A percentile compares a stretch with the other conserved stretches of the same genome.
Evolutionary conservation across 192 early-diverging fungal species (phyloP).

Genomic region (Allomyces macrogynus): DNA sequence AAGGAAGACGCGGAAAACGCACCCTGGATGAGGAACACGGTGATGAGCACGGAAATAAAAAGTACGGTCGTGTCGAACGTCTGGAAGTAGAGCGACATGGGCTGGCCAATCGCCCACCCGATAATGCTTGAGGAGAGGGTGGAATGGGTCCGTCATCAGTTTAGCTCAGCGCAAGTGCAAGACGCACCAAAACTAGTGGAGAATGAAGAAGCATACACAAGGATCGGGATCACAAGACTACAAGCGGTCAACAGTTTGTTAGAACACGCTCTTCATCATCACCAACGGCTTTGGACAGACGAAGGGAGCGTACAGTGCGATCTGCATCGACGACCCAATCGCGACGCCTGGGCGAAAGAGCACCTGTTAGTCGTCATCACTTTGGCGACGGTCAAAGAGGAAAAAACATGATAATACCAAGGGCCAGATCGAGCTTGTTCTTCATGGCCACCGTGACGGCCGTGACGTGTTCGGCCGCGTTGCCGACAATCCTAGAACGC

Average conservation of each 20-base stretch:
- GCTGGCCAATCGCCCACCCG: slow-evolving; percentile 54
- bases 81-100: slow-evolving; percentile 63
- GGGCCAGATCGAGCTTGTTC: slow-evolving; percentile 69
- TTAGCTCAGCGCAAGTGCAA: no score
- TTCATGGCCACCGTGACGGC: slow-evolving; percentile 66
- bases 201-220: no score
- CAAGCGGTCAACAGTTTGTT: no score
- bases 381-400: no score
- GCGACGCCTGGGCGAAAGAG: no score
- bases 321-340: slow-evolving; percentile 66
- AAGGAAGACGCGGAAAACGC: neutral
- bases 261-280: no score
- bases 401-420: slow-evolving; percentile 35
- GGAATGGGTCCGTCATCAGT: no score
- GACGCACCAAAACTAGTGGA: no score
- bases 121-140: slow-evolving; percentile 16
- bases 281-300: no score
- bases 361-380: no score
- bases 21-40: slow-evolving; percentile 48
- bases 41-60: slow-evolving; percentile 69
- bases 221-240: no score
- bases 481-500: neutral
- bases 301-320: slow-evolving; percentile 44
- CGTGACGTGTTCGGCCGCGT: slow-evolving; percentile 50
- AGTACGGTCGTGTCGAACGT: slow-evolving; percentile 63